phyloP scores from a whole-genome alignment of 163 green algal genomes.

The Trebouxia gelatinosa region DNA sequence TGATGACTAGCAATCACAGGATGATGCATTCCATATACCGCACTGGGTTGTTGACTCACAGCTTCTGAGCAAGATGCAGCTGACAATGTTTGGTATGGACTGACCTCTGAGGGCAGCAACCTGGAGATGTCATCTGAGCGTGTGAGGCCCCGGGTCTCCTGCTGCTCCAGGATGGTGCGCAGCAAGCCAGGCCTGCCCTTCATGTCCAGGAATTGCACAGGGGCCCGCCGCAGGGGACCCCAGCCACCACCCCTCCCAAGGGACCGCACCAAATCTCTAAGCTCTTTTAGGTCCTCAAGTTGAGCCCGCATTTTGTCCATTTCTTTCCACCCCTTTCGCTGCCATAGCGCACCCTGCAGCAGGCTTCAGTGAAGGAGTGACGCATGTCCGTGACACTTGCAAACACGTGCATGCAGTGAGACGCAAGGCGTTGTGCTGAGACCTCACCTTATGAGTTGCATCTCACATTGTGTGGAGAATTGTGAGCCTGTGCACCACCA shows the following conservation, averaged over 20 bases:
- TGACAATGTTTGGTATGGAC: too few species aligned
- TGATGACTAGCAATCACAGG: too few species aligned
- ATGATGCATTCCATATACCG: too few species aligned
- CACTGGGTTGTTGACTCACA: too few species aligned
- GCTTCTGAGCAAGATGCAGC: too few species aligned
- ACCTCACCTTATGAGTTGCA: too few species aligned
- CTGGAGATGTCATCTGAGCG: constrained; percentile 72
- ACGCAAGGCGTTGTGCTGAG: too few species aligned
- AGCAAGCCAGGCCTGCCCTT: constrained; percentile 71
- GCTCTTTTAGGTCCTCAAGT: constrained; percentile 71
- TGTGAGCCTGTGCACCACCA: too few species aligned
- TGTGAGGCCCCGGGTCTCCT: constrained; percentile 76
- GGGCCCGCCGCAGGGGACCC: constrained; percentile 57
- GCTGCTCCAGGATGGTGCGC: constrained; percentile 75
- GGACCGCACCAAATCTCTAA: constrained; percentile 64
- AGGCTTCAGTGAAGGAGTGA: too few species aligned
- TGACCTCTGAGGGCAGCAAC: constrained; percentile 64
- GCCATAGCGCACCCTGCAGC: constrained; percentile 66
- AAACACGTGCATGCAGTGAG: too few species aligned
- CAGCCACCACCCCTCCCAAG: constrained; percentile 57
- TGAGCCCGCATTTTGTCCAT: constrained; percentile 65
- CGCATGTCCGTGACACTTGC: too few species aligned
- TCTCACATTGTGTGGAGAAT: too few species aligned
- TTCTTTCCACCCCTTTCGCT: constrained; percentile 69
- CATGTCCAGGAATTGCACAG: constrained; percentile 55